Conservation (phyloP, 306 rosid species). For the Herpetospermum pedunculosum region DNA sequence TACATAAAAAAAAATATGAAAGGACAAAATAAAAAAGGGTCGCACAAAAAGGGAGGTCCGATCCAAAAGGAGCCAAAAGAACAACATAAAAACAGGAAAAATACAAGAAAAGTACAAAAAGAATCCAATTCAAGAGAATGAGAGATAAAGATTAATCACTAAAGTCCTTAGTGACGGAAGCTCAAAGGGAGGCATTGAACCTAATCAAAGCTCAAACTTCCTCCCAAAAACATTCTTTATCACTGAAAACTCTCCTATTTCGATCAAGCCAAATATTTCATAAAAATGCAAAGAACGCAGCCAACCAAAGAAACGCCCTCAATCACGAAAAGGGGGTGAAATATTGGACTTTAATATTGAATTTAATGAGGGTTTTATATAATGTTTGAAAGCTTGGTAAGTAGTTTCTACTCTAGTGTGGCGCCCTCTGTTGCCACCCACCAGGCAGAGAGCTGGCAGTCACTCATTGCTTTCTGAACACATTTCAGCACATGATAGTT, state of each 20-base stretch:
- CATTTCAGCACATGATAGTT: background rate
- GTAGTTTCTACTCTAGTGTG: background rate
- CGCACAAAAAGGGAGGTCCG: background rate
- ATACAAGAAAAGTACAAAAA: background rate
- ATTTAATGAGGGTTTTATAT: background rate
- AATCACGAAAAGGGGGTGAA: background rate
- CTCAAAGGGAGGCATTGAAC: background rate
- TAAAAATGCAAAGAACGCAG: no score
- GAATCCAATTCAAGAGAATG: background rate
- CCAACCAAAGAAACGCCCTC: background rate
- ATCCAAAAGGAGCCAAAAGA: background rate
- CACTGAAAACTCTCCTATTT: background rate
- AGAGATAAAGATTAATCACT: background rate
- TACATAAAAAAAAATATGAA: no score
- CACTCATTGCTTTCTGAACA: background rate
- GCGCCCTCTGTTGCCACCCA: background rate
- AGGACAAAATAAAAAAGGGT: background rate
- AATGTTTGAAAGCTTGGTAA: background rate
- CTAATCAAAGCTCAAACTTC: background rate
- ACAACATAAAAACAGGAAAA: background rate
- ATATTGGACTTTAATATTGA: background rate
- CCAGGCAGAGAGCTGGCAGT: background rate
- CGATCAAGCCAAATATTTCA: background rate
- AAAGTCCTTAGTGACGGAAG: background rate
- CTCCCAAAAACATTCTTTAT: background rate